phyloP scores from a whole-genome alignment of 352 stramenopile genomes.

The Pythium insidiosum region DNA sequence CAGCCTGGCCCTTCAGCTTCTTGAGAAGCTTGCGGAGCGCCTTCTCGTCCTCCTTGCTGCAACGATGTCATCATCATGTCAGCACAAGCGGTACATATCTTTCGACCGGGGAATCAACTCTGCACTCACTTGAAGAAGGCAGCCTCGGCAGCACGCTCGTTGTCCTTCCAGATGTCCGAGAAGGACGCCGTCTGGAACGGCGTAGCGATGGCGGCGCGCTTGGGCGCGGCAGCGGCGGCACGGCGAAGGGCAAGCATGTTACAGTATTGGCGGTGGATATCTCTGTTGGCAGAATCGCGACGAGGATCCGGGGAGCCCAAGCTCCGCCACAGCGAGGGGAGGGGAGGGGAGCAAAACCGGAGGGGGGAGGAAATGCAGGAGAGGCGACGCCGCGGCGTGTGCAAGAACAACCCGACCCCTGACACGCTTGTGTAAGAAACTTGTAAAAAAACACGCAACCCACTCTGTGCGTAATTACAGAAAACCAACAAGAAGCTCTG shows the following conservation, averaged over 20 bases:
- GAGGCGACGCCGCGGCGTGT: too few species aligned
- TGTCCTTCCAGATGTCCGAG: slow-evolving; percentile 35
- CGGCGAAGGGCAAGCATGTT: slow-evolving; percentile 67
- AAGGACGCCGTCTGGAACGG: slow-evolving; percentile 34
- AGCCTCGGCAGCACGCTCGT: slow-evolving; percentile 70
- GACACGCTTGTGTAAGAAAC: too few species aligned
- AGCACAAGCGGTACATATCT: not conserved
- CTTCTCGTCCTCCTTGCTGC: slow-evolving; percentile 85
- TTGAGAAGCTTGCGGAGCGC: slow-evolving; percentile 78
- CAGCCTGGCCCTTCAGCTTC: slow-evolving; percentile 82
- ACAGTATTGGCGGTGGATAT: too few species aligned
- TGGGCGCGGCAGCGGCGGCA: slow-evolving; percentile 31
- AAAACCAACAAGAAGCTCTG: too few species aligned
- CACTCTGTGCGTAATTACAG: too few species aligned
- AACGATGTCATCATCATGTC: not conserved
- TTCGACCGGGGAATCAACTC: not conserved
- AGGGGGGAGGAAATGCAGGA: too few species aligned
- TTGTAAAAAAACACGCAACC: too few species aligned
- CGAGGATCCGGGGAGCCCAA: too few species aligned
- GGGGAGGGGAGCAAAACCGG: too few species aligned
- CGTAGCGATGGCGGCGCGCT: slow-evolving; percentile 36
- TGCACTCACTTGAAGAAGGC: slow-evolving; percentile 81
- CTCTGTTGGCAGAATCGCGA: too few species aligned
- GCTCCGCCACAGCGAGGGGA: too few species aligned
- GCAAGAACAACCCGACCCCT: too few species aligned